Evolutionary conservation across 2,329 filamentous ascomycete species (phyloP).

Genomic region (Aspergillus neotritici): DNA sequence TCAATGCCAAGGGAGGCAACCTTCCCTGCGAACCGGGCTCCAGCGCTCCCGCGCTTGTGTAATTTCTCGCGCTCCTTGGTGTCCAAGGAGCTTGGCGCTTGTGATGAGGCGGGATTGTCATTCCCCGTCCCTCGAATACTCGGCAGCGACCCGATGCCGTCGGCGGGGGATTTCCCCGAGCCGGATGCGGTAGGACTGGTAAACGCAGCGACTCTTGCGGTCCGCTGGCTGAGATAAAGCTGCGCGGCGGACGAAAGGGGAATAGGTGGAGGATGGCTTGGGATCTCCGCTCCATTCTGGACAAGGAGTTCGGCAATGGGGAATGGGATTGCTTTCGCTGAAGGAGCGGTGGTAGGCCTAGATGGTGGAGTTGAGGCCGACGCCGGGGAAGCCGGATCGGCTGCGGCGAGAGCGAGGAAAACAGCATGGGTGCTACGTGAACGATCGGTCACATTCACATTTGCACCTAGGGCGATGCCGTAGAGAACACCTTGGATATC

Average conservation of each 20-base stretch:
- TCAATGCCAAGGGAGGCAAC: conserved; percentile 41
- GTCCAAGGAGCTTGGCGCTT: conserved; percentile 28
- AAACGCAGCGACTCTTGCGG: conserved; percentile 29
- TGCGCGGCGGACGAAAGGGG: conserved; percentile 75
- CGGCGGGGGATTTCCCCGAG: conserved; percentile 37
- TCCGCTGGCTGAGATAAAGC: conserved; percentile 76
- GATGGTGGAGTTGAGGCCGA: conserved; percentile 31
- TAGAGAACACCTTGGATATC: conserved; percentile 92
- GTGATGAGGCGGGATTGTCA: conserved; percentile 21
- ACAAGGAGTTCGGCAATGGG: conserved; percentile 84
- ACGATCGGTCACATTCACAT: conserved; percentile 78
- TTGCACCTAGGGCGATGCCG: conserved; percentile 77
- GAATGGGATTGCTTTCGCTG: conserved; percentile 59
- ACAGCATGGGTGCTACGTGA: conserved; percentile 83
- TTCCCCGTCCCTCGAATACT: conserved; percentile 37
- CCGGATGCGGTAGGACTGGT: conserved; percentile 37
- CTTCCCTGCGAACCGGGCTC: conserved; percentile 58
- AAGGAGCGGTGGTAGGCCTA: conserved; percentile 29
- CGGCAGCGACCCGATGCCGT: conserved; percentile 60
- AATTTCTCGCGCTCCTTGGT: conserved; percentile 61
- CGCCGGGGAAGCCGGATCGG: conserved; percentile 76
- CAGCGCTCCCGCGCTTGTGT: conserved; percentile 74
- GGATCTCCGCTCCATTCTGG: conserved; percentile 90
- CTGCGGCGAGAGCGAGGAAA: conserved; percentile 85
- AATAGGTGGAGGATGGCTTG: conserved; percentile 67